Evolutionary conservation across 208 protist species (phyloP).

Genomic region (Phytomonas sp.): DNA sequence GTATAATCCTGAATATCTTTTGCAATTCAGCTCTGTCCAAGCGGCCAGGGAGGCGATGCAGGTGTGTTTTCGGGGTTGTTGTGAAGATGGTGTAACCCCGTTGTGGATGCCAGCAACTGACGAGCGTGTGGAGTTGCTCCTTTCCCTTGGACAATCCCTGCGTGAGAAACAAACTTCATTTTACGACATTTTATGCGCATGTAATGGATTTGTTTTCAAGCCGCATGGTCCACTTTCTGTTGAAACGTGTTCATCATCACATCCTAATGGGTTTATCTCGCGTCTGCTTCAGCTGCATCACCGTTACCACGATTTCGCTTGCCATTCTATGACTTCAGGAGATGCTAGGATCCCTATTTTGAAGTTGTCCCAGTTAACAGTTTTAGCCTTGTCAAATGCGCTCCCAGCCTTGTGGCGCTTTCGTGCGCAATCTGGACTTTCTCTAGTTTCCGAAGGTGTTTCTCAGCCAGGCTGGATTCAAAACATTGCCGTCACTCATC

Average conservation of each 20-base stretch:
- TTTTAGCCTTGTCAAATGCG: conserved; percentile 43
- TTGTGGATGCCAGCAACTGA: conserved; percentile 68
- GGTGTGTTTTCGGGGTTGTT: conserved; percentile 54
- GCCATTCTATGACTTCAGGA: not conserved
- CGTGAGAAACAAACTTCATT: conserved; percentile 28
- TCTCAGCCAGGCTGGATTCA: not conserved
- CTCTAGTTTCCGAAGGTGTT: not conserved
- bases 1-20: conserved; percentile 47
- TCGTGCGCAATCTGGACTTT: not conserved
- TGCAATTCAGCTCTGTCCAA: conserved; percentile 21
- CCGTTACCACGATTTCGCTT: conserved; percentile 57
- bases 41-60: conserved; percentile 27
- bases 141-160: conserved; percentile 33
- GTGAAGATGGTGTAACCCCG: conserved; percentile 38
- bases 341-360: conserved; percentile 41
- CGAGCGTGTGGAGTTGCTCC: conserved; percentile 47
- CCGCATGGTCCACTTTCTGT: not conserved
- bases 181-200: conserved; percentile 30
- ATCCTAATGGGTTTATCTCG: conserved; percentile 34
- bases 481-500: not conserved
- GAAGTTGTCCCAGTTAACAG: conserved; percentile 75
- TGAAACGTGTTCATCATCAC: not conserved
- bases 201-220: conserved; percentile 44
- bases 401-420: conserved; percentile 36
- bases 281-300: conserved; percentile 41